Base-by-base conservation (phyloP, 768 basidiomycete genomes). In the Saitozyma podzolica region DNA sequence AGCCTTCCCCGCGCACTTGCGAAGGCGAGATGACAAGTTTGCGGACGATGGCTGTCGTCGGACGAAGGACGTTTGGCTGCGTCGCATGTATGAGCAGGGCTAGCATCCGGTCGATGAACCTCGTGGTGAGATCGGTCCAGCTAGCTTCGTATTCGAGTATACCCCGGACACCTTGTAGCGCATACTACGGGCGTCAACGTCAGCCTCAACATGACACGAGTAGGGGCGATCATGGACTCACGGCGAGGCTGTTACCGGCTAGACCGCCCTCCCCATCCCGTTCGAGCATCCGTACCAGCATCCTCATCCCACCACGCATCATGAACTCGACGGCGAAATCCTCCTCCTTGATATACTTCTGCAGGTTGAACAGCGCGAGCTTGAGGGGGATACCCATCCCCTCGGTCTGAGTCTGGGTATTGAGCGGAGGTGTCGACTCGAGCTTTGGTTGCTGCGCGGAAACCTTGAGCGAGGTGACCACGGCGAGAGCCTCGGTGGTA, bases 271-370 rank as follows among this genome's bases (percentile, higher is more conserved):
- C 68, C 5, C 8, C 20, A 29, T 29, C 29, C 54, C 68, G 61
- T 29, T 70, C 69, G 50, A 76, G 48, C 6, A 78, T 61, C 29
- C 52, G 47, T 37, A 72, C 63, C 11, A 77, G 55, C 53, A 75
- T 62, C 43, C 56, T 62, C 48, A 75, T 64, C 3, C 78, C 78
- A 16, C 73, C 74, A 39, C 69, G 63, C 2, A 75, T 47, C 68
- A 79, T 69, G 61, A 79, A 79, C 55, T 76, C 76, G 7, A 75
- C 69, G 0, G 69, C 68, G 54, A 79, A 79, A 19, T 75, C 73
- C 47, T 69, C 70, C 50, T 77, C 76, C 48, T 73, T 70, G 61
- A 79, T 67, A 42, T 75, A 73, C 54, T 73, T 74, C 50, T 72
- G 66, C 39, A 79, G 56, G 40, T 75, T 75, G 69, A 79, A 79